A percentile compares a stretch with the other conserved stretches of the same genome.
These are phyloP conservation scores for Quercus wislizeni DNA, from an alignment of 306 rosid species.

Conservation along the genomic window DNA sequence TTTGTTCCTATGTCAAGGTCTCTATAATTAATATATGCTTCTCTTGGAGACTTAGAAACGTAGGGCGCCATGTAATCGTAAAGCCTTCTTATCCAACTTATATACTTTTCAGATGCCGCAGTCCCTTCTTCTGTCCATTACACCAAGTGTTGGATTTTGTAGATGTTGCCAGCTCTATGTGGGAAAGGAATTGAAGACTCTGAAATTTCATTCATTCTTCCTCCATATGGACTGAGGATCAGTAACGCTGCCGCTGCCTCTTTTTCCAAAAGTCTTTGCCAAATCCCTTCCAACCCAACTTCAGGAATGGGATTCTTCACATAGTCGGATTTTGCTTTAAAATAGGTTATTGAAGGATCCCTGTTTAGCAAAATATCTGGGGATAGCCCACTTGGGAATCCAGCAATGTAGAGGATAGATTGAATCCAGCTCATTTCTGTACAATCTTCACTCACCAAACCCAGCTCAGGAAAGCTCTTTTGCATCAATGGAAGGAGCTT, in stretches of 20 bases:
- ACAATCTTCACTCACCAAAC: constrained; percentile 1
- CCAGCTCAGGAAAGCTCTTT: constrained; percentile 15
- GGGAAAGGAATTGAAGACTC: constrained; percentile 12
- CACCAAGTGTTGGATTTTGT: constrained; percentile 1
- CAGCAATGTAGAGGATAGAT: constrained; percentile 13
- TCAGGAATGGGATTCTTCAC: constrained; percentile 20
- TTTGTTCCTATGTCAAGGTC: constrained; percentile 4
- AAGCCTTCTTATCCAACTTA: background rate
- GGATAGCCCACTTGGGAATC: constrained; percentile 2
- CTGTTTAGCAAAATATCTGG: constrained; percentile 24
- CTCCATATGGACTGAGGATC: constrained; percentile 14
- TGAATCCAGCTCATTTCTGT: constrained; percentile 27
- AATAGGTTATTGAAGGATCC: background rate
- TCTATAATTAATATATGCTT: background rate
- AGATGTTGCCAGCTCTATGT: constrained; percentile 17
- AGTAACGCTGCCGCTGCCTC: background rate
- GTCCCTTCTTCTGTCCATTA: constrained; percentile 8
- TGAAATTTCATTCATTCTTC: constrained; percentile 6
- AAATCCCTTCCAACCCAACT: constrained; percentile 7
- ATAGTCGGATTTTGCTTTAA: constrained; percentile 35
- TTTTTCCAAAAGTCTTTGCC: constrained; percentile 5
- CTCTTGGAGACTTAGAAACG: constrained; percentile 1
- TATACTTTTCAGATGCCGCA: background rate
- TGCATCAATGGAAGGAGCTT: constrained; percentile 19
- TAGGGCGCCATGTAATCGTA: background rate